These are phyloP conservation scores for Wickerhamiella siamensis DNA, from an alignment of 805 yeast species.

Conservation along the genomic window DNA sequence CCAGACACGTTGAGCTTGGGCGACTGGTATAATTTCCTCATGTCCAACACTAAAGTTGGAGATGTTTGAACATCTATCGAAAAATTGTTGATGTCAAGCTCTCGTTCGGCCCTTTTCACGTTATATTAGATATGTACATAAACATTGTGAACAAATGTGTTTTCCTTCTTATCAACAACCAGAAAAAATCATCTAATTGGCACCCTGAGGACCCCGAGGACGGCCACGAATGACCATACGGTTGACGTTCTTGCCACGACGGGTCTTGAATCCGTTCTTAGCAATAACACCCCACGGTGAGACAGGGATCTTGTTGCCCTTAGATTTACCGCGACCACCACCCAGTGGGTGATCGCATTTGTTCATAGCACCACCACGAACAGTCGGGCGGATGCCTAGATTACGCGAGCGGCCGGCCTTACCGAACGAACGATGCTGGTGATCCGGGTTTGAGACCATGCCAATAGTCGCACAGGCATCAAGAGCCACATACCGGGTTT, in stretches of 20 bases:
- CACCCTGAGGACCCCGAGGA: conserved; percentile 50
- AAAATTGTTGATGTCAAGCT: too few relatives aligned
- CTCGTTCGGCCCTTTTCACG: too few relatives aligned
- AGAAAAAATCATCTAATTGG: too few relatives aligned
- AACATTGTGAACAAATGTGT: too few relatives aligned
- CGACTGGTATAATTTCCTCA: conserved; percentile 29
- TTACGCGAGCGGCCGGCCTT: conserved; percentile 93
- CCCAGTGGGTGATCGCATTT: conserved; percentile 97
- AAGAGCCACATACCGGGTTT: conserved; percentile 74
- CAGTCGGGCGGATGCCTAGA: conserved; percentile 86
- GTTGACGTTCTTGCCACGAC: conserved; percentile 78
- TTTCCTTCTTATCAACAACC: too few relatives aligned
- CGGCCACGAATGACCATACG: conserved; percentile 80
- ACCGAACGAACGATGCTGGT: conserved; percentile 79
- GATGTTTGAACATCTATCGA: too few relatives aligned
- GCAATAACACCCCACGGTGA: conserved; percentile 93
- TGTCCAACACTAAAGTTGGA: conserved; percentile 10
- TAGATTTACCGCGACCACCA: conserved; percentile 99
- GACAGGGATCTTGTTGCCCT: conserved; percentile 85
- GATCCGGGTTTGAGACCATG: conserved; percentile 81
- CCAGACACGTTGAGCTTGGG: conserved; percentile 26
- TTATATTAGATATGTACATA: conserved; percentile 1
- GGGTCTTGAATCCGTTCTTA: conserved; percentile 86
- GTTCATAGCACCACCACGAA: conserved; percentile 97
- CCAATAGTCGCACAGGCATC: conserved; percentile 92